A percentile compares a stretch with the other conserved stretches of the same genome.
phyloP scores from a whole-genome alignment of 2,329 filamentous ascomycete species.

The Colletotrichum acutatum region DNA sequence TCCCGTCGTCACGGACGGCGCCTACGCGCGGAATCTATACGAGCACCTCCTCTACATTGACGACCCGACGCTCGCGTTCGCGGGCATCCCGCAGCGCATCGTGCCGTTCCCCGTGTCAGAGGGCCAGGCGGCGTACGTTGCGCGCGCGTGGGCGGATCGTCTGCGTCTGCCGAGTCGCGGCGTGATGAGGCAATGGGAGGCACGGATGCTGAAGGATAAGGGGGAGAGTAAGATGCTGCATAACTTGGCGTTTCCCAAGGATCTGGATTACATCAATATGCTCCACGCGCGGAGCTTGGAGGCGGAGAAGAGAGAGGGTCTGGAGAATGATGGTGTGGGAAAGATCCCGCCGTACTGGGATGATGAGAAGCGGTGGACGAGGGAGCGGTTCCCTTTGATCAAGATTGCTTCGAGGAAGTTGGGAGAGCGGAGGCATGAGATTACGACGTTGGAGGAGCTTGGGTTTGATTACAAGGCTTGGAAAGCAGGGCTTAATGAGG shows the following conservation, averaged over 20 bases:
- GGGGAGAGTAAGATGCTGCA: constrained; percentile 53
- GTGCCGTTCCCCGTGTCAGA: constrained; percentile 80
- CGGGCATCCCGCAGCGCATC: constrained; percentile 73
- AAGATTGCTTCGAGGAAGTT: constrained; percentile 51
- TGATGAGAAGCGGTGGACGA: constrained; percentile 51
- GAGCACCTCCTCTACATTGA: constrained; percentile 75
- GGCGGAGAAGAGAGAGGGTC: constrained; percentile 41
- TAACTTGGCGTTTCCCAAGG: constrained; percentile 59
- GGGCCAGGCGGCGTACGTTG: constrained; percentile 73
- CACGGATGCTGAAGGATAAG: constrained; percentile 60
- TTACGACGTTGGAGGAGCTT: constrained; percentile 60
- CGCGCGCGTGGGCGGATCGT: constrained; percentile 73
- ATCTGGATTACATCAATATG: constrained; percentile 70
- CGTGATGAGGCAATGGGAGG: constrained; percentile 73
- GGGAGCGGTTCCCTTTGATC: constrained; percentile 52
- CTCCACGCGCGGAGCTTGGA: constrained; percentile 60
- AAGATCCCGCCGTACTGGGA: constrained; percentile 54
- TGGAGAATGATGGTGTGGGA: constrained; percentile 50
- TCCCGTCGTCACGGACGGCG: constrained; percentile 68
- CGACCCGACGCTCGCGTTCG: constrained; percentile 74
- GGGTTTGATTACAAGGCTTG: constrained; percentile 51
- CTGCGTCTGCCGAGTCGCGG: constrained; percentile 62
- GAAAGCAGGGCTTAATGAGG: constrained; percentile 36
- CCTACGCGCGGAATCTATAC: constrained; percentile 69
- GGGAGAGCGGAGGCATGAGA: constrained; percentile 46